These are phyloP conservation scores for Tanacetum coccineum DNA, from an alignment of 129 eudicot species.

Conservation along the genomic window DNA sequence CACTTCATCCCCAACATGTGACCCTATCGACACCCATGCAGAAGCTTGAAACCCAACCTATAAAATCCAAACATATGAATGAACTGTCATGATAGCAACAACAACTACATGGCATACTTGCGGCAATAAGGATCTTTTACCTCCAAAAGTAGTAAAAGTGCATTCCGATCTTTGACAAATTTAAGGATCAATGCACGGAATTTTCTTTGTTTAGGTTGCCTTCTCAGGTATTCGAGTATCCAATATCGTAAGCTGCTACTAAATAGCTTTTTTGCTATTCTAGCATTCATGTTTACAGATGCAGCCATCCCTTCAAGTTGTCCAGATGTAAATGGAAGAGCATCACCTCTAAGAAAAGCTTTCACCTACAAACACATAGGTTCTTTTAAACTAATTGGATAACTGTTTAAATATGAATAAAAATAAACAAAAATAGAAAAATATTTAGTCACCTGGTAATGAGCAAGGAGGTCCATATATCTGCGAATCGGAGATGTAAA, in stretches of 20 bases:
- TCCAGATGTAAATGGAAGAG: conserved; percentile 75
- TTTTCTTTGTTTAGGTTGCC: conserved; percentile 74
- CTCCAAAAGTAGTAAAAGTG: conserved; percentile 72
- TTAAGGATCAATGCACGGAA: conserved; percentile 79
- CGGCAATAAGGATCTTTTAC: conserved; percentile 29
- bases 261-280: conserved; percentile 60
- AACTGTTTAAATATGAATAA: background rate
- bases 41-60: conserved; percentile 87
- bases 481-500: conserved; percentile 97
- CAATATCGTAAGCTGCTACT: conserved; percentile 78
- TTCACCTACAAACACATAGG: conserved; percentile 56
- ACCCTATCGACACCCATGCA: conserved; percentile 67
- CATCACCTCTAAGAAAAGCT: conserved; percentile 86
- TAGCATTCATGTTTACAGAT: conserved; percentile 58
- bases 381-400: background rate
- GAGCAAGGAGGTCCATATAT: conserved; percentile 98
- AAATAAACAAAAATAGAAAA: background rate
- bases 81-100: background rate
- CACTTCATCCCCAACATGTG: conserved; percentile 78
- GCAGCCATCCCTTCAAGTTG: conserved; percentile 84
- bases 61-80: conserved; percentile 9
- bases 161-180: conserved; percentile 78
- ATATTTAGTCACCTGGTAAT: conserved; percentile 66
- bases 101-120: conserved; percentile 1
- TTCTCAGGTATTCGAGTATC: conserved; percentile 77